Conservation (phyloP, 2,329 filamentous ascomycete species). For the Aspergillus sp. region DNA sequence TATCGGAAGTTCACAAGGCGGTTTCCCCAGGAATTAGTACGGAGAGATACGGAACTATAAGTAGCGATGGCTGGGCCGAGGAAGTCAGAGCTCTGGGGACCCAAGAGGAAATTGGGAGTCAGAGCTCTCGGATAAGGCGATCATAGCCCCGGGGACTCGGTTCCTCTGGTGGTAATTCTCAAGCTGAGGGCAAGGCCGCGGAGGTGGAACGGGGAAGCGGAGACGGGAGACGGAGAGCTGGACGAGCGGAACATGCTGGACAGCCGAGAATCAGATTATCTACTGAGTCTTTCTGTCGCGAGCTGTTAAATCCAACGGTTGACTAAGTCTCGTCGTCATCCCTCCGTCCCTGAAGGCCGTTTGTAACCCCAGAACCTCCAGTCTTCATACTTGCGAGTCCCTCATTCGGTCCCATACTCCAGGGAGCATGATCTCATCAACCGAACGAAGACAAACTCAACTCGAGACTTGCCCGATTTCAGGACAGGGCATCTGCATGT, state of each 20-base stretch:
- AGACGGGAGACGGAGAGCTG: constrained; percentile 31
- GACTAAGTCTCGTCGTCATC: not conserved
- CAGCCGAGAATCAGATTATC: constrained; percentile 11
- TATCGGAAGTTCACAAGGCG: constrained; percentile 31
- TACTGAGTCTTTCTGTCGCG: not conserved
- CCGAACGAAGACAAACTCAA: constrained; percentile 11
- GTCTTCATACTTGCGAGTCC: not conserved
- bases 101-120: constrained; percentile 9
- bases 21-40: constrained; percentile 25
- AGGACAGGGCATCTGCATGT: not conserved
- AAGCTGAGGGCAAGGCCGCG: constrained; percentile 15
- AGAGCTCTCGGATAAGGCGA: constrained; percentile 28
- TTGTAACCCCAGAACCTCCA: not conserved
- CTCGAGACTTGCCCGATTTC: not conserved
- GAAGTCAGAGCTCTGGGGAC: constrained; percentile 13
- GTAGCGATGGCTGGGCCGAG: constrained; percentile 27
- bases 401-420: not conserved
- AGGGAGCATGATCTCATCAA: constrained; percentile 17
- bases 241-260: constrained; percentile 40
- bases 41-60: constrained; percentile 43
- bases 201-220: constrained; percentile 43
- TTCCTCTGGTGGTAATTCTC: constrained; percentile 26
- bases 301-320: not conserved
- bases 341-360: not conserved
- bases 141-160: constrained; percentile 26